Conservation (phyloP, 2,329 filamentous ascomycete species). For the Sarocladium oryzae region DNA sequence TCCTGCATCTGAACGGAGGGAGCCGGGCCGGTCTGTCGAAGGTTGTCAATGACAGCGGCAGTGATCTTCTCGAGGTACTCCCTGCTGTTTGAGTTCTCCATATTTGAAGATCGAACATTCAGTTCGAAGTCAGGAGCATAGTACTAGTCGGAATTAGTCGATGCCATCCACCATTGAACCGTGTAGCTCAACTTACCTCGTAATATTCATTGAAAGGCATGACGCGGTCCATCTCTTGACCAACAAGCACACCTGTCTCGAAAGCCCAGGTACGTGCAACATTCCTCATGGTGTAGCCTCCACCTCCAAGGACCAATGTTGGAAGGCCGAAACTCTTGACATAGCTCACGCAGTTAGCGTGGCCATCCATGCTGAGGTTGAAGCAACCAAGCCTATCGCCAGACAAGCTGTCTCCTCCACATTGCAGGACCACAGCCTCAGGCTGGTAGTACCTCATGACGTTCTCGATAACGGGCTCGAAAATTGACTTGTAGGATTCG, state of each 20-base stretch:
- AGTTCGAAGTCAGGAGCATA: slow-evolving; percentile 88
- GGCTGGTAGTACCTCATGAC: slow-evolving; percentile 87
- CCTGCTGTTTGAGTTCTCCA: slow-evolving; percentile 83
- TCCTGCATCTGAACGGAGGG: slow-evolving; percentile 92
- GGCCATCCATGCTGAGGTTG: slow-evolving; percentile 93
- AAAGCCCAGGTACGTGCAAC: slow-evolving; percentile 96
- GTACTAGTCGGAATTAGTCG: too few species aligned
- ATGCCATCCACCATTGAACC: too few species aligned
- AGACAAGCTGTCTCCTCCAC: slow-evolving; percentile 89
- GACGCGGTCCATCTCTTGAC: slow-evolving; percentile 72
- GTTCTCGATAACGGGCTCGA: slow-evolving; percentile 79
- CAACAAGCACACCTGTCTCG: slow-evolving; percentile 86
- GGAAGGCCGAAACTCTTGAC: slow-evolving; percentile 82
- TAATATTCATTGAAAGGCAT: slow-evolving; percentile 97
- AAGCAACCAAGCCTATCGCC: slow-evolving; percentile 94
- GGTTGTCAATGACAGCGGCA: slow-evolving; percentile 74
- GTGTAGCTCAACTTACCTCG: slow-evolving; percentile 47
- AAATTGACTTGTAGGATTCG: slow-evolving; percentile 81
- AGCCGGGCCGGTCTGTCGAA: slow-evolving; percentile 76
- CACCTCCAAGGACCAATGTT: slow-evolving; percentile 87
- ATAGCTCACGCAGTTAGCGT: slow-evolving; percentile 89
- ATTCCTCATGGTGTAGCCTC: slow-evolving; percentile 95
- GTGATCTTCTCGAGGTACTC: slow-evolving; percentile 80
- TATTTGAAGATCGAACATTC: slow-evolving; percentile 80
- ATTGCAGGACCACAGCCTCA: slow-evolving; percentile 89